These are phyloP conservation scores for Fusarium fracticaudum DNA, from an alignment of 2,329 filamentous ascomycete genomes.

Conservation along the genomic window DNA sequence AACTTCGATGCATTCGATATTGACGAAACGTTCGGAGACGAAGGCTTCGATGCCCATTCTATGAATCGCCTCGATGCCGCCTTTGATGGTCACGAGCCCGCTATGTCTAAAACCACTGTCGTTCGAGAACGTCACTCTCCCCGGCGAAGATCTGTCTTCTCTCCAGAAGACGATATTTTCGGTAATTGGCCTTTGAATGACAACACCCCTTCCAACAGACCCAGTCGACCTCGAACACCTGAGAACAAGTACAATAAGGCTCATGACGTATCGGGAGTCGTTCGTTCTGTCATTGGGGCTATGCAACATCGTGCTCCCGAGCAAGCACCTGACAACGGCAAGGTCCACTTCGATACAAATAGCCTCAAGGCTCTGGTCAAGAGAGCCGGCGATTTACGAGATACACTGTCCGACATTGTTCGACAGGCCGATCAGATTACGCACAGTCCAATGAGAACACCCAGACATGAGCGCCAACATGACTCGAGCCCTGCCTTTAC, in stretches of 20 bases:
- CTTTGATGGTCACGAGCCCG: conserved; percentile 54
- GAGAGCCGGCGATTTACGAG: conserved; percentile 67
- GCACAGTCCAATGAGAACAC: conserved; percentile 63
- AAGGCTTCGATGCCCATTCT: conserved; percentile 58
- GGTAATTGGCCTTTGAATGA: conserved; percentile 59
- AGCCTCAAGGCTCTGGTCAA: conserved; percentile 74
- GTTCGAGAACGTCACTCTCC: conserved; percentile 63
- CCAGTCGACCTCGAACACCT: conserved; percentile 55
- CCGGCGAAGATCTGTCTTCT: conserved; percentile 70
- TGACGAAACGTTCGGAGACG: conserved; percentile 57
- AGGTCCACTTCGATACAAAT: conserved; percentile 73
- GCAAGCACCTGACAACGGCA: conserved; percentile 50
- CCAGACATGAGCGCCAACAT: conserved; percentile 54
- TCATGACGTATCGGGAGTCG: conserved; percentile 59
- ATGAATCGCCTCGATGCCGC: conserved; percentile 56
- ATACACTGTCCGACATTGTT: conserved; percentile 67
- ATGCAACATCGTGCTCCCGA: conserved; percentile 66
- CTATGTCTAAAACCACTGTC: conserved; percentile 61
- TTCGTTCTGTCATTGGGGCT: conserved; percentile 70
- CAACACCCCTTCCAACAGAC: conserved; percentile 46
- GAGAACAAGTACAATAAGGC: conserved; percentile 48
- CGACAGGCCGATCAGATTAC: conserved; percentile 68
- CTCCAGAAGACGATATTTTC: conserved; percentile 74
- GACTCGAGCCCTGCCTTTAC: conserved; percentile 75
- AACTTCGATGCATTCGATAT: conserved; percentile 53